A percentile compares a stretch with the other conserved stretches of the same genome.
Conservation (phyloP, 2,329 filamentous ascomycete species). For the Penicillium sp. region DNA sequence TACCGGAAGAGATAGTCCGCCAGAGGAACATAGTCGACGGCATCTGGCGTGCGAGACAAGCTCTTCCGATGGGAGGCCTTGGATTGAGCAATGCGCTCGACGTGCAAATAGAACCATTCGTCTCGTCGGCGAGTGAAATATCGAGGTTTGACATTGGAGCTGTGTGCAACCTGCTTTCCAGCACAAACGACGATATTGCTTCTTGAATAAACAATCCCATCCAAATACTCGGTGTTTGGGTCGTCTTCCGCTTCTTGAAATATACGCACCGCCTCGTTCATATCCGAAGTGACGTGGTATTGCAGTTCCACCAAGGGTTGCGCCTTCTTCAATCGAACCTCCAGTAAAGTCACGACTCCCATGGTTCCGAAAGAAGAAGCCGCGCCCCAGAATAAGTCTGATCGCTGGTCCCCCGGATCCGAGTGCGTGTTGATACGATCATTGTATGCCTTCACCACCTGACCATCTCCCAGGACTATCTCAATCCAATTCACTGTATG, state of each 20-base stretch:
- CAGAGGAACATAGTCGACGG: conserved; percentile 31
- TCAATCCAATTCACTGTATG: conserved; percentile 60
- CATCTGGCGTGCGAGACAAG: not conserved
- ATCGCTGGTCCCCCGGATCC: conserved; percentile 36
- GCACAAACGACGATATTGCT: conserved; percentile 57
- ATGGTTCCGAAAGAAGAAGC: conserved; percentile 59
- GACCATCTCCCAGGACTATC: conserved; percentile 59
- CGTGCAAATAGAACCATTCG: conserved; percentile 72
- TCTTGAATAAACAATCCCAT: conserved; percentile 62
- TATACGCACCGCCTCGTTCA: conserved; percentile 48
- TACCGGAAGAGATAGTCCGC: conserved; percentile 45
- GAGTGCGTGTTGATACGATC: conserved; percentile 4
- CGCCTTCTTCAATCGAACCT: conserved; percentile 55
- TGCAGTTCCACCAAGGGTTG: conserved; percentile 58
- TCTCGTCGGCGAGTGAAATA: conserved; percentile 59
- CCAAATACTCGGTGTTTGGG: conserved; percentile 59
- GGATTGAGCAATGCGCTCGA: conserved; percentile 4
- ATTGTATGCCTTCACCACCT: conserved; percentile 49
- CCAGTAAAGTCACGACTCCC: conserved; percentile 59
- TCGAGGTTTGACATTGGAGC: conserved; percentile 36
- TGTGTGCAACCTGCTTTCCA: conserved; percentile 54
- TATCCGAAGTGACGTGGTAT: conserved; percentile 55
- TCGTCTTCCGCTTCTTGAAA: conserved; percentile 47
- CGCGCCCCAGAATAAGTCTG: conserved; percentile 58
- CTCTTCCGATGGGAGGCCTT: conserved; percentile 2